phyloP scores from a whole-genome alignment of 345 rosid species.

The Salix brachista region DNA sequence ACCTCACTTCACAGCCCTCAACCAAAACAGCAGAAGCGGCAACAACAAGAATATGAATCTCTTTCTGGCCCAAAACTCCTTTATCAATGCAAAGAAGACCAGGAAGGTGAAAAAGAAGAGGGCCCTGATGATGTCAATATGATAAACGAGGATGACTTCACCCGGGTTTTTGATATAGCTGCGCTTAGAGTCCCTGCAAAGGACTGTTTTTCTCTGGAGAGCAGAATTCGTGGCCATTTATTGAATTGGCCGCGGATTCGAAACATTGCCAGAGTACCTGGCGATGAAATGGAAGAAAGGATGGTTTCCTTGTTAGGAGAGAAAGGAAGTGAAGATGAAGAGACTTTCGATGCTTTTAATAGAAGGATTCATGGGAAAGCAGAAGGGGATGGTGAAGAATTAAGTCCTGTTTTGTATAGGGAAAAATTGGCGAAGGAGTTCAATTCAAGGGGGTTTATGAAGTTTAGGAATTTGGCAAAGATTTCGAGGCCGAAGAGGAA shows the following conservation, averaged over 20 bases:
- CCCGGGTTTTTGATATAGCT: constrained; percentile 52
- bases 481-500: constrained; percentile 71
- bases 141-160: constrained; percentile 50
- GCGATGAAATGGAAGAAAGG: constrained; percentile 64
- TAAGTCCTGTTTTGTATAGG: constrained; percentile 57
- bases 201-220: constrained; percentile 61
- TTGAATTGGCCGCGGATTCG: constrained; percentile 78
- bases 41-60: neutral
- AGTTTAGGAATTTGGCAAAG: constrained; percentile 74
- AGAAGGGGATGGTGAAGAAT: constrained; percentile 45
- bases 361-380: constrained; percentile 46
- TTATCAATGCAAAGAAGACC: constrained; percentile 13
- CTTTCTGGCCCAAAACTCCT: neutral
- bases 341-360: constrained; percentile 29
- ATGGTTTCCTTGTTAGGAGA: constrained; percentile 30
- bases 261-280: constrained; percentile 73
- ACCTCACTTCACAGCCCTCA: constrained; percentile 17
- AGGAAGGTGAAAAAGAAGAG: constrained; percentile 16
- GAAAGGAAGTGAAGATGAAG: constrained; percentile 12
- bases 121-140: neutral
- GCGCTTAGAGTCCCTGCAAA: constrained; percentile 69
- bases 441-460: constrained; percentile 58
- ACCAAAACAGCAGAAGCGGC: constrained; percentile 3
- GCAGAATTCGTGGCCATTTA: constrained; percentile 77
- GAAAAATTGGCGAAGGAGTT: constrained; percentile 60